Conservation (phyloP, 192 early-diverging fungal species). For the Umbelopsis ramanniana region DNA sequence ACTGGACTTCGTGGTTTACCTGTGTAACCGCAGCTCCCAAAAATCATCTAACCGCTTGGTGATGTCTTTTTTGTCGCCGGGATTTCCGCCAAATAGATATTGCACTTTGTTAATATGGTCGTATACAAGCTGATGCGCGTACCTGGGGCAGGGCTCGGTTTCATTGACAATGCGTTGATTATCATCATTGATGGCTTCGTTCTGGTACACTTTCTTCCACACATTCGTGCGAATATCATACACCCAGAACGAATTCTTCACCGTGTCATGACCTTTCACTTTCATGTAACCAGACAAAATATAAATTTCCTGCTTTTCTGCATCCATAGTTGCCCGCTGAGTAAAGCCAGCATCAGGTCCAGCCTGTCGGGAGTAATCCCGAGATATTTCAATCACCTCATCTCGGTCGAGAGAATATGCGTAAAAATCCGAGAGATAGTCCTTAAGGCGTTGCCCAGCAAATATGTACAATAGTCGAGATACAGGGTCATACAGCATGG, state of each 20-base stretch:
- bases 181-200: slow-evolving; percentile 42
- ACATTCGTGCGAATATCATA: slow-evolving; percentile 56
- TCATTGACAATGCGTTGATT: slow-evolving; percentile 24
- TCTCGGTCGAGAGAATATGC: slow-evolving; percentile 83
- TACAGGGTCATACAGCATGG: slow-evolving; percentile 82
- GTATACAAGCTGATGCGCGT: slow-evolving; percentile 93
- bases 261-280: slow-evolving; percentile 63
- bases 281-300: slow-evolving; percentile 74
- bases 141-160: slow-evolving; percentile 80
- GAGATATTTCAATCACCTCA: slow-evolving; percentile 75
- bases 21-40: slow-evolving; percentile 74
- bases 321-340: slow-evolving; percentile 83
- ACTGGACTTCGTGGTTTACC: slow-evolving; percentile 47
- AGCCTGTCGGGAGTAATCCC: slow-evolving; percentile 73
- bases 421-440: slow-evolving; percentile 81
- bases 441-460: slow-evolving; percentile 86
- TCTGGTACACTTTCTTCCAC: slow-evolving; percentile 76
- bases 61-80: slow-evolving; percentile 65
- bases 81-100: slow-evolving; percentile 95
- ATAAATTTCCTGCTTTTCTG: slow-evolving; percentile 80
- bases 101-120: slow-evolving; percentile 71
- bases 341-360: slow-evolving; percentile 85
- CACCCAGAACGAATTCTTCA: slow-evolving; percentile 82
- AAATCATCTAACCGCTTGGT: slow-evolving; percentile 80
- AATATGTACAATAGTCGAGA: slow-evolving; percentile 83